A percentile compares a stretch with the other conserved stretches of the same genome.
Conservation (phyloP, 2,329 filamentous ascomycete genomes). For the Endothia cerciana region DNA sequence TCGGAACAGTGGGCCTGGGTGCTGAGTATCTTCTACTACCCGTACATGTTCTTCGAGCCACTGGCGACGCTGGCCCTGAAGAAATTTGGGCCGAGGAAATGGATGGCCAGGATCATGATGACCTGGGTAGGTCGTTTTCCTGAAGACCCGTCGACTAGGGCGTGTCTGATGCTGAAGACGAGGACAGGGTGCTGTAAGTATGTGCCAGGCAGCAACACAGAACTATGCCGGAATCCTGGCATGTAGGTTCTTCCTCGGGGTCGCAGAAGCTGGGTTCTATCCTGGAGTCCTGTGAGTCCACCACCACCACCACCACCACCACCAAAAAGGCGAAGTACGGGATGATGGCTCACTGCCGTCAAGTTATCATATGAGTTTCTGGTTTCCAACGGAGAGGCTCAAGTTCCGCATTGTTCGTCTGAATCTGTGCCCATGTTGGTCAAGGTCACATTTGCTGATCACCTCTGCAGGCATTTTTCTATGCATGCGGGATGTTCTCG, state of each 20-base stretch:
- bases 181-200: slow-evolving; percentile 31
- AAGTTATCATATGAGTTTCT: slow-evolving; percentile 37
- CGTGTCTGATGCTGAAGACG: not conserved
- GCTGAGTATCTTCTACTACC: slow-evolving; percentile 35
- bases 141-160: not conserved
- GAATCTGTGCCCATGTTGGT: not conserved
- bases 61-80: slow-evolving; percentile 34
- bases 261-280: slow-evolving; percentile 38
- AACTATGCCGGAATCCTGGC: slow-evolving; percentile 36
- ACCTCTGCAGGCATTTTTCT: slow-evolving; percentile 36
- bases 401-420: slow-evolving; percentile 37
- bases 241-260: slow-evolving; percentile 35
- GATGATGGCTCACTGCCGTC: not conserved
- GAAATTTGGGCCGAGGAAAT: slow-evolving; percentile 31
- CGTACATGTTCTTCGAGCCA: slow-evolving; percentile 36
- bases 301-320: too few species aligned
- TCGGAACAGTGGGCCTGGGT: slow-evolving; percentile 36
- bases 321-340: not conserved
- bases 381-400: slow-evolving; percentile 40
- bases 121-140: slow-evolving; percentile 31
- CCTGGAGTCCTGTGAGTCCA: slow-evolving; percentile 34
- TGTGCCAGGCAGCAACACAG: slow-evolving; percentile 33
- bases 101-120: slow-evolving; percentile 36
- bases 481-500: slow-evolving; percentile 39
- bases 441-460: not conserved